Base-by-base conservation (phyloP, 306 rosid genomes). In the Sphenostylis stenocarpa region DNA sequence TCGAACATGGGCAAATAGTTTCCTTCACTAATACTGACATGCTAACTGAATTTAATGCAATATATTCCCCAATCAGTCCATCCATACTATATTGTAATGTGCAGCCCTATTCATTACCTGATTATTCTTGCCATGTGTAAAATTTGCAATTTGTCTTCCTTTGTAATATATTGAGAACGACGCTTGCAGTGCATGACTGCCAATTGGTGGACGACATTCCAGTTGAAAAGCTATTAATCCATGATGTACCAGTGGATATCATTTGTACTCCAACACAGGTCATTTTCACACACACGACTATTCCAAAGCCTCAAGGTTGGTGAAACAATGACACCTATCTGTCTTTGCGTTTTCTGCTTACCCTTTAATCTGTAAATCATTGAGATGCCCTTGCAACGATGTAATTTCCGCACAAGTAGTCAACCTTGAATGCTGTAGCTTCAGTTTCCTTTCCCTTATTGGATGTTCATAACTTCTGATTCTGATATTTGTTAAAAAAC, bases 241-340 rank as follows among this genome's bases (percentile, higher is more conserved):
- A 90, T 75, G 96, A 94, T 49, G 97, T 94, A 52, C 98, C 96
- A 0, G 97, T 94, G 20, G 98, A 94, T 79, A 90, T 91, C 80
- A 87, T 94, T 64, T 94, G 98, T 90, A 90, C 98, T 45, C 96
- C 97, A 2, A 88, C 91, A 16, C 88, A 84, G 66, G 88, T 90
- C 84, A 90, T 90, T 55, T 90, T 86, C 68, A 91, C 97, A 21
- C 39, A 85, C 67, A 88, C 91, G 24, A 71, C 77, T 33, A 91
- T 94, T 75, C 96, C 93, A 11, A 90, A 91, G 84, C 96, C 98
- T 77, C 94, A 91, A 91, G 98, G 96, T 94, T 77, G 60, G 87
- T 82, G 31, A 66, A 77, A 55, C n/a, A 78, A 14, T 75, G 74
- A 52, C 11, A 47, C 78, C 39, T 23, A 47, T 81, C 33, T 23